Conservation (phyloP, 768 basidiomycete species). For the Suillus subaureus region DNA sequence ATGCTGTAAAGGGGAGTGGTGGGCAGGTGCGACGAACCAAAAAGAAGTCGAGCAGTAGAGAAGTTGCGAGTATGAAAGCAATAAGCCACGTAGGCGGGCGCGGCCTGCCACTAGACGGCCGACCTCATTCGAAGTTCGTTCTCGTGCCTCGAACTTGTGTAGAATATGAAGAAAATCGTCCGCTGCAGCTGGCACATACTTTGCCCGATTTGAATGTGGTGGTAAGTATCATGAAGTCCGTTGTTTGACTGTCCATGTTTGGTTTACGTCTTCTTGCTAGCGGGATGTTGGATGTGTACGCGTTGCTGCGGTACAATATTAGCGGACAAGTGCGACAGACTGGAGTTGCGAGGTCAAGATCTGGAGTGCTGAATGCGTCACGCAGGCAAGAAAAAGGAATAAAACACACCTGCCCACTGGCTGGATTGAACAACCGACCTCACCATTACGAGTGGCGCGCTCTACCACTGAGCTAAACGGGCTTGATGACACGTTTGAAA, state of each 20-base stretch:
- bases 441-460: conserved; percentile 59
- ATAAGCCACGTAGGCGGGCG: too few species aligned
- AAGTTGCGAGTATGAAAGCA: background rate
- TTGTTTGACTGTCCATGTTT: background rate
- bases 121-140: too few species aligned
- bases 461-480: conserved; percentile 64
- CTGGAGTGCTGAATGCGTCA: too few species aligned
- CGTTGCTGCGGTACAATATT: background rate
- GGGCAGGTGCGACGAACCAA: background rate
- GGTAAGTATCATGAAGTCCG: too few species aligned
- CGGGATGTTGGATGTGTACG: background rate
- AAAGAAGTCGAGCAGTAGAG: background rate
- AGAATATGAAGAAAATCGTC: too few species aligned
- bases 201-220: too few species aligned
- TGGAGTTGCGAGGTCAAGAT: background rate
- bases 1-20: background rate
- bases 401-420: conserved; percentile 32
- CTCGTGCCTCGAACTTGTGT: too few species aligned
- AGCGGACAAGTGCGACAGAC: background rate
- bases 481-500: conserved; percentile 16
- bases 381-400: background rate
- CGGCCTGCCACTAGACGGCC: too few species aligned
- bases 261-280: background rate
- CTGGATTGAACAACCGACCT: conserved; percentile 44
- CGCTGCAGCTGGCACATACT: too few species aligned